Base-by-base conservation (phyloP, 2,329 filamentous ascomycete species). In the Colletotrichum eleusines region DNA sequence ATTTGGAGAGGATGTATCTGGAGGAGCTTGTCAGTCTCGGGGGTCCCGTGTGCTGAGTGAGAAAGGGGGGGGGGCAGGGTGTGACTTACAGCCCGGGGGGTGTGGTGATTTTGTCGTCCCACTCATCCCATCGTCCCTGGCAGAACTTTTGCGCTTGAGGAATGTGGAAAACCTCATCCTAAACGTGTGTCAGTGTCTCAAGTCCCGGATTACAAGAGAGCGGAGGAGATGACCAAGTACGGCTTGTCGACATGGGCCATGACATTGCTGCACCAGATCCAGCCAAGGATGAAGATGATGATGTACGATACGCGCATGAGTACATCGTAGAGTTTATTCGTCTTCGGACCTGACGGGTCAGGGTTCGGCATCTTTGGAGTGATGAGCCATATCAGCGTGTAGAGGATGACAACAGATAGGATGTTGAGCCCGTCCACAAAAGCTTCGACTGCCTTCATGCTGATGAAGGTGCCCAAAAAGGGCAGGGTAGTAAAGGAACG, bases 61-160 rank as follows among this genome's bases (percentile, higher is more conserved):
- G 14, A 50, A 11, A 28, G 11, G 23, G n/a, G 16, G 5, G 20
- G 48, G 18, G 35, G n/a, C 4, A 7, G 31, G 31, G n/a, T 20
- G 20, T 23, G 26, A 76, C 85, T 79, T 85, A 94, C 83, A 99
- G 83, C 42, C 95, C 96, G 0, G 96, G 95, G 0, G 96, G 96
- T 1, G 96, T 99, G 0, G 96, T 99, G 78, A 99, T 96, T 80
- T 98, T 99, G 71, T 95, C 92, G 80, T 99, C 95, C 96, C 96
- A 99, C 66, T 93, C 86, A 16, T 80, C 78, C 83, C 92, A 97
- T 64, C 87, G 87, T 14, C 92, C 91, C 50, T 87, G 80, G 80
- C 95, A 98, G 80, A 97, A 99, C 38, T 88, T 89, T 76, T 97
- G 94, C 0, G 94, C 94, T 81, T 99, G 96, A 0, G 94, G 93